phyloP scores from a whole-genome alignment of 768 basidiomycete genomes.

The Pisolithus tinctorius region DNA sequence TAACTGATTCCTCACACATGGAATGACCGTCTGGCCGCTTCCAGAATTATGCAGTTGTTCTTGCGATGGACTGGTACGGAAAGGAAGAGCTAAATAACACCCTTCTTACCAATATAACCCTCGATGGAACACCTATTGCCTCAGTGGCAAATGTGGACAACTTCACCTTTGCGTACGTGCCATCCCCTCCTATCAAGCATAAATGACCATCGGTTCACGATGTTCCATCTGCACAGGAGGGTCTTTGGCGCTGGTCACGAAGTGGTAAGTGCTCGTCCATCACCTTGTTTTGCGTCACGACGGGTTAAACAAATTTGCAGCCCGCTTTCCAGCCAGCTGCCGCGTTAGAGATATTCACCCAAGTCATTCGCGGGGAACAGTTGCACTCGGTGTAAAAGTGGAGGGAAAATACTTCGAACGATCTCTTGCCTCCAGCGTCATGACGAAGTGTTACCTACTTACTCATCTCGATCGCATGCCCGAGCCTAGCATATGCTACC shows the following conservation, averaged over 20 bases:
- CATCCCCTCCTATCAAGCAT: neutral
- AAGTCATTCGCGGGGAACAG: slow-evolving; percentile 44
- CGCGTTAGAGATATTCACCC: slow-evolving; percentile 52
- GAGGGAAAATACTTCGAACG: neutral
- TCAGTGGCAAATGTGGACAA: slow-evolving; percentile 60
- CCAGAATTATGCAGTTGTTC: slow-evolving; percentile 31
- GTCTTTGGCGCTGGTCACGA: slow-evolving; percentile 56
- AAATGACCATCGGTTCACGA: neutral
- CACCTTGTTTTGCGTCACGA: neutral
- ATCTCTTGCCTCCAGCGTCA: too few relatives aligned
- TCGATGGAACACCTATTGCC: slow-evolving; percentile 45
- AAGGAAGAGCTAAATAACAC: slow-evolving; percentile 33
- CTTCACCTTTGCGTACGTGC: slow-evolving; percentile 58
- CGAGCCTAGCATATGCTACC: too few relatives aligned
- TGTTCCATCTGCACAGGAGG: slow-evolving; percentile 29
- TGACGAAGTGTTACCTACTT: too few relatives aligned
- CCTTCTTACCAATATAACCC: slow-evolving; percentile 49
- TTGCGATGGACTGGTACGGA: slow-evolving; percentile 45
- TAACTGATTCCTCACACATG: neutral
- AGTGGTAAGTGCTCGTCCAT: slow-evolving; percentile 39
- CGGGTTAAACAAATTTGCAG: slow-evolving; percentile 22
- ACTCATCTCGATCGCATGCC: too few relatives aligned
- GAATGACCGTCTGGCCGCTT: neutral
- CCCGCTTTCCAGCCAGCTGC: slow-evolving; percentile 57
- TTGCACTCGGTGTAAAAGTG: slow-evolving; percentile 41